A percentile compares a stretch with the other conserved stretches of the same genome.
Evolutionary conservation across 768 basidiomycete genomes (phyloP).

Genomic region (Phlegmacium glaucopus): DNA sequence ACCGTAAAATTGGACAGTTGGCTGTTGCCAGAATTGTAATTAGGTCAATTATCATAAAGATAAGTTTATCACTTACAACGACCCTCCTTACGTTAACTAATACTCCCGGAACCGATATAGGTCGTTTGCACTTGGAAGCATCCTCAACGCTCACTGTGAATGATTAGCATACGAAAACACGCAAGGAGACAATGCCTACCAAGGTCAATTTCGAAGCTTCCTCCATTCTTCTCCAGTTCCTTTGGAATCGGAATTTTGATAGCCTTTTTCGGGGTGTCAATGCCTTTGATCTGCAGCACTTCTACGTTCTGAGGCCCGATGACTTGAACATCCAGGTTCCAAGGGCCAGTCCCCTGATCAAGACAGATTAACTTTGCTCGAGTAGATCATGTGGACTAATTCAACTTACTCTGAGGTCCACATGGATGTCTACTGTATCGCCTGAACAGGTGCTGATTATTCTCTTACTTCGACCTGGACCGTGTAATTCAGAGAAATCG

Average conservation of each 20-base stretch:
- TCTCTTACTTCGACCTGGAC: slow-evolving; percentile 42
- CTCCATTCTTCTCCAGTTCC: slow-evolving; percentile 62
- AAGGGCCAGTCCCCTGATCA: slow-evolving; percentile 80
- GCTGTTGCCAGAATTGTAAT: slow-evolving; percentile 38
- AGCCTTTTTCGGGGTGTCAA: slow-evolving; percentile 51
- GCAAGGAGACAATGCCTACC: slow-evolving; percentile 36
- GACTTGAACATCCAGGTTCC: slow-evolving; percentile 81
- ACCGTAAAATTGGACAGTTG: slow-evolving; percentile 85
- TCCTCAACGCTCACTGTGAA: slow-evolving; percentile 79
- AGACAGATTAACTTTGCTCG: not conserved
- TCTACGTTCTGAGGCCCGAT: slow-evolving; percentile 72
- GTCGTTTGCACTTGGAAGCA: slow-evolving; percentile 79
- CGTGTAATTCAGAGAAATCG: slow-evolving; percentile 52
- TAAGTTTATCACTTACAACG: slow-evolving; percentile 45
- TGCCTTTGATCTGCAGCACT: slow-evolving; percentile 48
- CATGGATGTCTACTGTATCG: slow-evolving; percentile 66
- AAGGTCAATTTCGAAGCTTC: slow-evolving; percentile 75
- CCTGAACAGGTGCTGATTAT: slow-evolving; percentile 79
- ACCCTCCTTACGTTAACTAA: slow-evolving; percentile 81
- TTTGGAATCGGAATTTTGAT: slow-evolving; percentile 68
- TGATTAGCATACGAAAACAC: slow-evolving; percentile 7
- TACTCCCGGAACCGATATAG: slow-evolving; percentile 72
- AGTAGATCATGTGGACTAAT: not conserved
- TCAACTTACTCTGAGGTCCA: slow-evolving; percentile 69
- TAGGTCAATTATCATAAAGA: not conserved